A percentile compares a stretch with the other conserved stretches of the same genome.
phyloP scores from a whole-genome alignment of 73 alveolate species.

The Strombidium stylifer region DNA sequence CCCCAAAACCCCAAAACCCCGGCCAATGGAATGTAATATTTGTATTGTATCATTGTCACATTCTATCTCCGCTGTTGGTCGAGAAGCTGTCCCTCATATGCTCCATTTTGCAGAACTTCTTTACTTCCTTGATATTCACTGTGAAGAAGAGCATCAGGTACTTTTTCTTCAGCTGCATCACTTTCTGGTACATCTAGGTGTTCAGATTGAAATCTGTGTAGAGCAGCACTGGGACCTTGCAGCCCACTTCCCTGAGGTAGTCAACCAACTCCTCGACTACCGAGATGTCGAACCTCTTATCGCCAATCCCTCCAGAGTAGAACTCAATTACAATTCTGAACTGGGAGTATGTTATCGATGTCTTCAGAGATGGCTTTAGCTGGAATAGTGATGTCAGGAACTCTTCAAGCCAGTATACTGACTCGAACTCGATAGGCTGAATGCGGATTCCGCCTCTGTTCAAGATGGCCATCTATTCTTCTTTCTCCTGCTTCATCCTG shows the following conservation, averaged over 20 bases:
- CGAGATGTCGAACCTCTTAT: neutral
- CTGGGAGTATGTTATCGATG: conserved; percentile 29
- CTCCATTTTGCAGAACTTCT: conserved; percentile 18
- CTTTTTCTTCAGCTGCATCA: conserved; percentile 13
- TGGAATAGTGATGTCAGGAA: conserved; percentile 43
- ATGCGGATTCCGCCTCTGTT: too few species aligned
- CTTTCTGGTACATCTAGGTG: too few species aligned
- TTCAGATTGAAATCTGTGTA: too few species aligned
- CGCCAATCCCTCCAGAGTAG: neutral
- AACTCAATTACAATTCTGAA: conserved; percentile 61
- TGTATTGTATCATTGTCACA: too few species aligned
- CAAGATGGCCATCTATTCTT: too few species aligned
- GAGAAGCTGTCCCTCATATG: too few species aligned
- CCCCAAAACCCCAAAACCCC: too few species aligned
- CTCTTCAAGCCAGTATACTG: neutral
- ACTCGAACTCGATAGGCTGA: conserved; percentile 43
- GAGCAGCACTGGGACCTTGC: conserved; percentile 56
- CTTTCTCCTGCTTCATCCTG: too few species aligned
- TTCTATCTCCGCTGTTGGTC: too few species aligned
- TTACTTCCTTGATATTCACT: neutral
- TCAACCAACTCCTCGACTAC: conserved; percentile 39
- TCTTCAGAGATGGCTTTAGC: conserved; percentile 47
- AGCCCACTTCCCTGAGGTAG: conserved; percentile 35
- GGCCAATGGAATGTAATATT: too few species aligned
- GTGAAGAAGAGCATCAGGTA: conserved; percentile 13